Evolutionary conservation across 148 eudicot genomes (phyloP).

Genomic region (Persicaria maculosa): DNA sequence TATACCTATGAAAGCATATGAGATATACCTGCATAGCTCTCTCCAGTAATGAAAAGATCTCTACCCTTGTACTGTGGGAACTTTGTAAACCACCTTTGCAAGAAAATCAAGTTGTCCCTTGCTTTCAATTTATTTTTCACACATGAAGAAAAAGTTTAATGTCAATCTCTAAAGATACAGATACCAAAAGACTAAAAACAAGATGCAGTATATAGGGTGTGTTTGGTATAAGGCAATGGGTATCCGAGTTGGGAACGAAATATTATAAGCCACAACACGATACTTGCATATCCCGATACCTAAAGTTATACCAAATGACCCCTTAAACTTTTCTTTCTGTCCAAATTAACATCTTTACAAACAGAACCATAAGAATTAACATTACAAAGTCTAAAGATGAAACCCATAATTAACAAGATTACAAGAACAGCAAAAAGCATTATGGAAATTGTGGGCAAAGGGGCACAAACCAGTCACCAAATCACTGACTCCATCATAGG

Average conservation of each 20-base stretch:
- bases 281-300: no score
- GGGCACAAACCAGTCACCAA: constrained; percentile 56
- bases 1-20: background rate
- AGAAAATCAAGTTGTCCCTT: constrained; percentile 75
- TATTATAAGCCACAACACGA: no score
- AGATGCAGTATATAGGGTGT: background rate
- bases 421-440: background rate
- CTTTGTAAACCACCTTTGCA: constrained; percentile 79
- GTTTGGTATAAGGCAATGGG: no score
- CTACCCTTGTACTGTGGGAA: constrained; percentile 68
- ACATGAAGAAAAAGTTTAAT: background rate
- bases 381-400: background rate
- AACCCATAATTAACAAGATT: background rate
- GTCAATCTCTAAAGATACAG: background rate
- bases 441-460: background rate
- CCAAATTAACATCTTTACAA: background rate
- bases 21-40: constrained; percentile 88
- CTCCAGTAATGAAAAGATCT: constrained; percentile 79
- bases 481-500: constrained; percentile 68
- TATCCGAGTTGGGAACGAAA: no score
- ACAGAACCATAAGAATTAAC: background rate
- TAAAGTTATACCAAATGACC: no score
- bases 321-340: background rate
- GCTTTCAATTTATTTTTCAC: constrained; percentile 34
- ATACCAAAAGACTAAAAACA: constrained; percentile 1